Evolutionary conservation across 163 green algal species (phyloP).

Genomic region (Prototheca stagnorum): DNA sequence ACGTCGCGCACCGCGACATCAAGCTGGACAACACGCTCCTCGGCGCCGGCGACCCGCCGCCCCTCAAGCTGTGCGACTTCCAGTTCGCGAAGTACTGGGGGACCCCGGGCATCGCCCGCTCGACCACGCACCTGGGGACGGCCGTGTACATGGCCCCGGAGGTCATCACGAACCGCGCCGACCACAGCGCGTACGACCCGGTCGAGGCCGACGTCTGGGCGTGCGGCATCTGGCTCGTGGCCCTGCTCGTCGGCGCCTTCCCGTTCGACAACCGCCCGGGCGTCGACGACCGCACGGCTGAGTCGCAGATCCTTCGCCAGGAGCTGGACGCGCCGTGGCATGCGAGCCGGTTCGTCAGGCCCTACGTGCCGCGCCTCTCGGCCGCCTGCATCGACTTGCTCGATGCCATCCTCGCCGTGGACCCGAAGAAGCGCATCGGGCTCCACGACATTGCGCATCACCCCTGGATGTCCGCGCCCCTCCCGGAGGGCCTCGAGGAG

Average conservation of each 20-base stretch:
- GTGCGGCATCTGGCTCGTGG: constrained; percentile 59
- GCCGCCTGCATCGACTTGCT: constrained; percentile 50
- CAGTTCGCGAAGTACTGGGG: constrained; percentile 13
- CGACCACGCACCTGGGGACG: constrained; percentile 32
- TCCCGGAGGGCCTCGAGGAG: background rate
- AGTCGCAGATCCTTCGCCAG: constrained; percentile 15
- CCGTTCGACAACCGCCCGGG: constrained; percentile 58
- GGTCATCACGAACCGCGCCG: constrained; percentile 16
- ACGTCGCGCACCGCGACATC: constrained; percentile 69
- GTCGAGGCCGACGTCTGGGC: constrained; percentile 57
- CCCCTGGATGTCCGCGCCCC: constrained; percentile 38
- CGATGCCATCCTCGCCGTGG: constrained; percentile 59
- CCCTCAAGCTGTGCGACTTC: constrained; percentile 16
- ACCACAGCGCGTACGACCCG: constrained; percentile 6
- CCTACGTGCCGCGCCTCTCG: constrained; percentile 26
- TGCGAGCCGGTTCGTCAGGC: constrained; percentile 22
- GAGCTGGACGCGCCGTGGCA: constrained; percentile 39
- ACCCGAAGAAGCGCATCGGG: constrained; percentile 38
- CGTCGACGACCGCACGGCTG: constrained; percentile 2
- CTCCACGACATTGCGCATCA: constrained; percentile 50
- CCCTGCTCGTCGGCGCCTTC: constrained; percentile 70
- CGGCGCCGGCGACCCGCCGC: constrained; percentile 31
- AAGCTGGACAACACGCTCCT: constrained; percentile 89
- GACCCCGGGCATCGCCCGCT: constrained; percentile 2
- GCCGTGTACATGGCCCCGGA: constrained; percentile 77